Percentiles rank a stretch among this genome's conserved stretches.
These are phyloP conservation scores for Plasmodium falciparum DNA, from an alignment of 169 alveolate genomes.

Conservation along the genomic window DNA sequence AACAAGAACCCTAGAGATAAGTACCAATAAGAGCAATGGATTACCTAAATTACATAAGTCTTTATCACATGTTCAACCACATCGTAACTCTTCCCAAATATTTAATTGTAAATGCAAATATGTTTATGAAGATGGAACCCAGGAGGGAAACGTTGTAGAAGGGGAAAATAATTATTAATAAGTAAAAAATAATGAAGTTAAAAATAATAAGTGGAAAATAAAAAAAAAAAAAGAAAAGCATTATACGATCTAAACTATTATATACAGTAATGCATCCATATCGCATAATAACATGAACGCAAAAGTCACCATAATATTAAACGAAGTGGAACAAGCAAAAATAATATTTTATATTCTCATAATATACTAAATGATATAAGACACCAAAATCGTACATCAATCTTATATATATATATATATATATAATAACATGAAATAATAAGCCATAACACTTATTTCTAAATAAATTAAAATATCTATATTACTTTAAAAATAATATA, in stretches of 20 bases:
- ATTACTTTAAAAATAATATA: too few species aligned
- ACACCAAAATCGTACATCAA: too few species aligned
- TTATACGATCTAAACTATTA: conserved; percentile 44
- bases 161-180: not conserved
- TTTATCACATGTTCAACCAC: conserved; percentile 7
- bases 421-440: too few species aligned
- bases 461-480: too few species aligned
- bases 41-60: not conserved
- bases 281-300: conserved; percentile 19
- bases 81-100: conserved; percentile 2
- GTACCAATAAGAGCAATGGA: conserved; percentile 12
- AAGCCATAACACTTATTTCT: too few species aligned
- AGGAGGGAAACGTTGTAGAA: conserved; percentile 18
- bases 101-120: conserved; percentile 20
- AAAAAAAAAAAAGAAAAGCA: conserved; percentile 44
- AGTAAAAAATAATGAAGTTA: not conserved
- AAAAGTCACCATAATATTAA: too few species aligned
- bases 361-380: too few species aligned
- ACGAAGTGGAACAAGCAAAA: too few species aligned
- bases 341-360: too few species aligned
- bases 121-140: conserved; percentile 11
- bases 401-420: too few species aligned
- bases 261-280: conserved; percentile 39
- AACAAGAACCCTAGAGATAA: conserved; percentile 10
- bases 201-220: conserved; percentile 30